Percentiles rank a stretch among this genome's conserved stretches.
These are phyloP conservation scores for Dactylellina cionopaga DNA, from an alignment of 2,329 filamentous ascomycete genomes.

Conservation along the genomic window DNA sequence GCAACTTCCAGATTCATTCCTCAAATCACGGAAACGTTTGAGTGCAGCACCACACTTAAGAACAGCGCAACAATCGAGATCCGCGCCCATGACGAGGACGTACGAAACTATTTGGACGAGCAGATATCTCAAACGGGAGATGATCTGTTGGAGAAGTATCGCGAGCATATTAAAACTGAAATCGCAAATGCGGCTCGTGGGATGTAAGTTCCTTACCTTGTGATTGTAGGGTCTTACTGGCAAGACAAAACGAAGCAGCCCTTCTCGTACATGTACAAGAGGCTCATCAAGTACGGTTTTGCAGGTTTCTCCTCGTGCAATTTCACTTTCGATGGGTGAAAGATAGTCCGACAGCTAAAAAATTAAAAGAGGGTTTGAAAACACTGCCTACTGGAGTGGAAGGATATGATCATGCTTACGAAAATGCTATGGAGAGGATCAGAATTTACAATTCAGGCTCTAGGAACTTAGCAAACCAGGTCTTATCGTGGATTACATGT, in stretches of 20 bases:
- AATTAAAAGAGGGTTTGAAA: background rate
- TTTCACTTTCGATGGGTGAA: background rate
- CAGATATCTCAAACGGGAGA: background rate
- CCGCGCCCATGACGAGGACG: constrained; percentile 58
- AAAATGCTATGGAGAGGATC: background rate
- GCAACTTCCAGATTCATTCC: constrained; percentile 54
- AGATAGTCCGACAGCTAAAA: background rate
- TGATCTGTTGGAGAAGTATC: background rate
- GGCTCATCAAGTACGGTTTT: background rate
- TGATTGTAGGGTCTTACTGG: too few relatives aligned
- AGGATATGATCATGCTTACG: background rate
- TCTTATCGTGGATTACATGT: constrained; percentile 6
- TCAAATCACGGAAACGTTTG: constrained; percentile 51
- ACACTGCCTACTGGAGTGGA: constrained; percentile 8
- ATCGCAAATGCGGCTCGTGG: background rate
- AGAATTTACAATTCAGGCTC: constrained; percentile 9
- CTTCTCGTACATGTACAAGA: too few relatives aligned
- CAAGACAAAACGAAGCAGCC: too few relatives aligned
- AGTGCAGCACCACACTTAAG: background rate
- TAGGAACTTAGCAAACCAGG: background rate
- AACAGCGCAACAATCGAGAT: constrained; percentile 58
- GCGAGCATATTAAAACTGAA: background rate
- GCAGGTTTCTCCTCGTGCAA: constrained; percentile 5
- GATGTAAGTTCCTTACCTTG: background rate
- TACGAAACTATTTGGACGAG: constrained; percentile 1